phyloP scores from a whole-genome alignment of 2,329 filamentous ascomycete species.

The Phoma sp. region DNA sequence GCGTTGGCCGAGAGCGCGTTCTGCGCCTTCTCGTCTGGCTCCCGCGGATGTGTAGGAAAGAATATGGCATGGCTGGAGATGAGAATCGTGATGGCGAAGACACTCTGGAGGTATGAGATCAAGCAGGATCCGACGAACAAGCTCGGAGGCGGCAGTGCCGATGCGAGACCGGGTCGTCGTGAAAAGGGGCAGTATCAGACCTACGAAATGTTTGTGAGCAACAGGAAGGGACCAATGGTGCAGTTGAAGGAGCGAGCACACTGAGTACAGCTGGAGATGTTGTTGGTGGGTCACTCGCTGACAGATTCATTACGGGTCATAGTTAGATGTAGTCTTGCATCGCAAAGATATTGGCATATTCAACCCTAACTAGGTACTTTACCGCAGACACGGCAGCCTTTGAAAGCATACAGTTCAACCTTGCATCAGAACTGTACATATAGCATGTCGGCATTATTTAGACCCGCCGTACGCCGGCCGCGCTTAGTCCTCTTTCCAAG shows the following conservation, averaged over 20 bases:
- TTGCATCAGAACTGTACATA: background rate
- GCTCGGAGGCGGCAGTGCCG: conserved; percentile 31
- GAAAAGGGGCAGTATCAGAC: conserved; percentile 35
- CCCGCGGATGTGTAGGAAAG: conserved; percentile 39
- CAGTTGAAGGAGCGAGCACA: conserved; percentile 28
- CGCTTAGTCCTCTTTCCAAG: background rate
- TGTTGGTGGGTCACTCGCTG: too few species aligned
- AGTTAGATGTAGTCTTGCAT: too few species aligned
- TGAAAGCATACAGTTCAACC: background rate
- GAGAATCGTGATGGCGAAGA: conserved; percentile 31
- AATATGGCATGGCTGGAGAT: conserved; percentile 38
- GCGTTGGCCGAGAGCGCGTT: conserved; percentile 23
- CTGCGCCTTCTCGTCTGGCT: conserved; percentile 33
- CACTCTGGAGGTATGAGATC: conserved; percentile 39
- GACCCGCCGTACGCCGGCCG: background rate
- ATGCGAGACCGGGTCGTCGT: conserved; percentile 26
- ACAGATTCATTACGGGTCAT: too few species aligned
- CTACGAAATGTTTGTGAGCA: conserved; percentile 38
- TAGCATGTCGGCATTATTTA: background rate
- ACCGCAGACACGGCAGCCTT: background rate
- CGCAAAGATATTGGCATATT: too few species aligned
- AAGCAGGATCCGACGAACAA: conserved; percentile 25
- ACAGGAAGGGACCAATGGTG: conserved; percentile 45
- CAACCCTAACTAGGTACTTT: too few species aligned
- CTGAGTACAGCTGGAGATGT: background rate